Evolutionary conservation across 306 rosid species (phyloP).

Genomic region (Rosa persica): DNA sequence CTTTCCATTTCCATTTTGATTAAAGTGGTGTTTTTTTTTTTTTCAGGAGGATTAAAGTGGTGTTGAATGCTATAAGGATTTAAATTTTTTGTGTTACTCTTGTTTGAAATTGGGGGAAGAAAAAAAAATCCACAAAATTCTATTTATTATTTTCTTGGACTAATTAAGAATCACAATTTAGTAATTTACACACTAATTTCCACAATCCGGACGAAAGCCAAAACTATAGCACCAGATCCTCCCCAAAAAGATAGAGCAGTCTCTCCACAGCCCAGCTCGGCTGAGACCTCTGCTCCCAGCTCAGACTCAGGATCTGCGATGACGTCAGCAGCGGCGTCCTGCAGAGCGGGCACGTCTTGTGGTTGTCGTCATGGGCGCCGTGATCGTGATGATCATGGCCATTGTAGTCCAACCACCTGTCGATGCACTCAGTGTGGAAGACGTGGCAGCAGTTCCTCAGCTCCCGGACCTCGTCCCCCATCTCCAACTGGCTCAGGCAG

Average conservation of each 20-base stretch:
- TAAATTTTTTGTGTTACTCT: too few relatives aligned
- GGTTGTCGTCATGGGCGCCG: constrained; percentile 26
- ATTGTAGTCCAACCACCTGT: constrained; percentile 60
- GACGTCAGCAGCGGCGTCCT: constrained; percentile 58
- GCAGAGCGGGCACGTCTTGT: constrained; percentile 70
- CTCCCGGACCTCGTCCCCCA: constrained; percentile 63
- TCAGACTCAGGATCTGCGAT: constrained; percentile 32
- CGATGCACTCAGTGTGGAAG: constrained; percentile 77
- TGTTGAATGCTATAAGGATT: too few relatives aligned
- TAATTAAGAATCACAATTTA: background rate
- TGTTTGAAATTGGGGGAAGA: too few relatives aligned
- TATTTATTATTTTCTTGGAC: background rate
- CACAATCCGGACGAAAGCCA: background rate
- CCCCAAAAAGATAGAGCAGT: constrained; percentile 80
- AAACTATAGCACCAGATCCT: constrained; percentile 49
- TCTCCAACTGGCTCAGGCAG: constrained; percentile 51
- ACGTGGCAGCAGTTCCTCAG: constrained; percentile 71
- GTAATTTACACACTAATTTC: background rate
- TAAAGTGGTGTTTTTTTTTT: too few relatives aligned
- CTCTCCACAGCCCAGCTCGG: constrained; percentile 92
- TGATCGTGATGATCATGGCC: constrained; percentile 20
- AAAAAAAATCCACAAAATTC: background rate
- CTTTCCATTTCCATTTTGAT: too few relatives aligned
- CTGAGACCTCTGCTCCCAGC: constrained; percentile 37
- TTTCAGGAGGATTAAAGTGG: too few relatives aligned